Evolutionary conservation across 345 rosid genomes (phyloP).

Genomic region (Corchorus capsularis): DNA sequence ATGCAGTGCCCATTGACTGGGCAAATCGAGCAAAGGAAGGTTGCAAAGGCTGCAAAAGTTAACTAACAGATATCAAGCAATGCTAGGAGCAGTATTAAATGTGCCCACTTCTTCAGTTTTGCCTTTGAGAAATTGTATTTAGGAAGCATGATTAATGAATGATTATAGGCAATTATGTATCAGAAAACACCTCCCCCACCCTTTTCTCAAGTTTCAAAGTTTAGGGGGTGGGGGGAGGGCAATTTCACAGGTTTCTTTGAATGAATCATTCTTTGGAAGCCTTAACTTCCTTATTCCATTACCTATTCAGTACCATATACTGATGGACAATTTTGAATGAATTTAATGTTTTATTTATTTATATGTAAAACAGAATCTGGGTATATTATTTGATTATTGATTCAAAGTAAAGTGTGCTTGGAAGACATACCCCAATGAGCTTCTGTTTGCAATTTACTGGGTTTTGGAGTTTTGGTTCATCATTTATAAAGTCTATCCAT

Average conservation of each 20-base stretch:
- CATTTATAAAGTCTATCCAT: no score
- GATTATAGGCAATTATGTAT: neutral
- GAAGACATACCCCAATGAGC: no score
- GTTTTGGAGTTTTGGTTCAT: no score
- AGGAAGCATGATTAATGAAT: neutral
- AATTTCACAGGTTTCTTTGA: neutral
- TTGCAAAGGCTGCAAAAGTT: constrained; percentile 69
- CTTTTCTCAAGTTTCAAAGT: neutral
- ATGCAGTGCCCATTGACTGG: constrained; percentile 92
- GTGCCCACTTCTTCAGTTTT: neutral
- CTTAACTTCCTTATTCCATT: neutral
- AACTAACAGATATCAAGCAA: constrained; percentile 20
- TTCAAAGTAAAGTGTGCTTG: no score
- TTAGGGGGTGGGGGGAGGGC: neutral
- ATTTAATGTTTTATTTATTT: no score
- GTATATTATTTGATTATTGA: no score
- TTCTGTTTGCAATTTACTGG: no score
- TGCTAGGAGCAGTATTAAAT: constrained; percentile 4
- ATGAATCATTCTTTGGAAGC: neutral
- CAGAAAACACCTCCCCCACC: neutral
- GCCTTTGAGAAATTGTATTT: neutral
- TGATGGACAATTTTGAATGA: neutral
- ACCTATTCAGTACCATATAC: neutral
- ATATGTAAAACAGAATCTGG: no score
- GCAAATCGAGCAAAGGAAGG: constrained; percentile 84